A percentile compares a stretch with the other conserved stretches of the same genome.
phyloP scores from a whole-genome alignment of 371 early-diverging fungal genomes.

The Rhizopus delemar region DNA sequence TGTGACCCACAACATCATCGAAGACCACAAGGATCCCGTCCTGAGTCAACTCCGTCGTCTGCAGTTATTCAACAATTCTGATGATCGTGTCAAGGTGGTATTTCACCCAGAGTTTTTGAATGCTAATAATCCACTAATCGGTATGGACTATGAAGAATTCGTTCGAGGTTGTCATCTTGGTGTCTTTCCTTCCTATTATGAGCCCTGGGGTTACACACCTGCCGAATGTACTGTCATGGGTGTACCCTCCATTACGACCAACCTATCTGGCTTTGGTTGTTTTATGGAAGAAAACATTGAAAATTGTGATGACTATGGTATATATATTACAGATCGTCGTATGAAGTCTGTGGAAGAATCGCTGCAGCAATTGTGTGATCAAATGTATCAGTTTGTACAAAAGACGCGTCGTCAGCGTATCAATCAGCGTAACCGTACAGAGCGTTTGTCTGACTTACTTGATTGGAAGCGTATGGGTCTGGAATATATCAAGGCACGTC shows the following conservation, averaged over 20 bases:
- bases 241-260: slow-evolving; percentile 91
- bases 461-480: slow-evolving; percentile 98
- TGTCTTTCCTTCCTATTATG: slow-evolving; percentile 95
- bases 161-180: slow-evolving; percentile 96
- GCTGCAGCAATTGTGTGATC: slow-evolving; percentile 81
- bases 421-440: slow-evolving; percentile 96
- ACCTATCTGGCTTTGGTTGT: slow-evolving; percentile 96
- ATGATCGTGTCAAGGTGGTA: slow-evolving; percentile 93
- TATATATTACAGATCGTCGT: slow-evolving; percentile 94
- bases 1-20: slow-evolving; percentile 95
- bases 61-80: slow-evolving; percentile 83
- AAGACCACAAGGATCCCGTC: slow-evolving; percentile 85
- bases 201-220: slow-evolving; percentile 94
- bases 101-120: slow-evolving; percentile 97
- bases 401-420: slow-evolving; percentile 96
- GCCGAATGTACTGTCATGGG: slow-evolving; percentile 99
- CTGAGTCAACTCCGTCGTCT: slow-evolving; percentile 79
- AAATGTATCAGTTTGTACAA: slow-evolving; percentile 90
- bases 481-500: slow-evolving; percentile 95
- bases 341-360: slow-evolving; percentile 93
- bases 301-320: slow-evolving; percentile 92
- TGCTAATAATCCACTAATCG: slow-evolving; percentile 89
- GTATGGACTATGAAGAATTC: slow-evolving; percentile 96
- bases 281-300: slow-evolving; percentile 96
- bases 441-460: slow-evolving; percentile 89